phyloP scores from a whole-genome alignment of 257 asterid genomes.

The Apocynum venetum region DNA sequence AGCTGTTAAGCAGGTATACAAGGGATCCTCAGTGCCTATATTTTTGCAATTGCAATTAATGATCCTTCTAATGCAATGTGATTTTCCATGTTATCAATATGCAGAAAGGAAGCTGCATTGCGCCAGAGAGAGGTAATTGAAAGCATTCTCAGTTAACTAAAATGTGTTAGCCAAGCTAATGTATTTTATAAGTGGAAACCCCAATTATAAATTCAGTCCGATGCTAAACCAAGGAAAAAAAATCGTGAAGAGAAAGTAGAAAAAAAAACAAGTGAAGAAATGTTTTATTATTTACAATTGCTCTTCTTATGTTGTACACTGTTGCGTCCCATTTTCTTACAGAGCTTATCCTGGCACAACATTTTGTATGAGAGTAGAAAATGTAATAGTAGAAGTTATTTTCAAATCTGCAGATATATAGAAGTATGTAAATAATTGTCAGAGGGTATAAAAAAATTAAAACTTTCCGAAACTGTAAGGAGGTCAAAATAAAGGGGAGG shows the following conservation, averaged over 20 bases:
- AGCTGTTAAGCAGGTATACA: slow-evolving; percentile 78
- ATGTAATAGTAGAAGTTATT: neutral
- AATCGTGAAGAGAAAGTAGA: neutral
- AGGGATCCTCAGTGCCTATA: slow-evolving; percentile 9
- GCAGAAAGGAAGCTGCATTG: slow-evolving; percentile 93
- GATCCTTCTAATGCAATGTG: slow-evolving; percentile 19
- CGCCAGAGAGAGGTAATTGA: slow-evolving; percentile 87
- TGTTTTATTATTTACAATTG: neutral
- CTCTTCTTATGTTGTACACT: neutral
- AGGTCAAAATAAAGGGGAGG: neutral
- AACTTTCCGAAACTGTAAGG: neutral
- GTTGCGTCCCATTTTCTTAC: neutral
- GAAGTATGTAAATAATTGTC: neutral
- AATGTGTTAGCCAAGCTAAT: slow-evolving; percentile 19
- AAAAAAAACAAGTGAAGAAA: neutral
- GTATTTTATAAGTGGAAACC: neutral
- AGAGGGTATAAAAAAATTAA: neutral
- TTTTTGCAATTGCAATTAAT: slow-evolving; percentile 22
- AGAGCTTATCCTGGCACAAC: neutral
- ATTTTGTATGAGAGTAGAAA: neutral
- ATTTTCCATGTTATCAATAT: slow-evolving; percentile 22
- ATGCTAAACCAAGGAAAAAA: neutral
- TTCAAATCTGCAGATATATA: neutral
- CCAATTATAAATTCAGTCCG: neutral
- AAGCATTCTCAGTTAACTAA: slow-evolving; percentile 9